phyloP scores from a whole-genome alignment of 2,329 filamentous ascomycete genomes.

The Exophiala bonariae region DNA sequence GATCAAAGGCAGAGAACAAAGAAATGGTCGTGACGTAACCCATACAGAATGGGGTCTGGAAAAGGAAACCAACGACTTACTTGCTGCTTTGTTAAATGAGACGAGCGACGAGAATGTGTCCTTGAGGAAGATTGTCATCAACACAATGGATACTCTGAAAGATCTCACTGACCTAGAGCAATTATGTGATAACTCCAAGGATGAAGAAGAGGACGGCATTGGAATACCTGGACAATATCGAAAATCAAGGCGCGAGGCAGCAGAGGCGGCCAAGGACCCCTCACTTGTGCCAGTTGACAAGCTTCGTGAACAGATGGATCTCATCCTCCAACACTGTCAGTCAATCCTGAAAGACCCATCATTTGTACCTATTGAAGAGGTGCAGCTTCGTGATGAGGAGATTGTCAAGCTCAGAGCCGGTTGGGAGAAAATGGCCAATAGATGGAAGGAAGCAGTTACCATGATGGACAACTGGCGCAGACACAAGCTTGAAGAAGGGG shows the following conservation, averaged over 20 bases:
- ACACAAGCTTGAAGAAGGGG: slow-evolving; percentile 58
- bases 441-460: slow-evolving; percentile 85
- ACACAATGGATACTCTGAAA: slow-evolving; percentile 69
- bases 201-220: slow-evolving; percentile 21
- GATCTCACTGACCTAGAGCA: slow-evolving; percentile 54
- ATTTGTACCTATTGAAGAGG: slow-evolving; percentile 93
- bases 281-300: slow-evolving; percentile 65
- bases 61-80: slow-evolving; percentile 85
- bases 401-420: slow-evolving; percentile 79
- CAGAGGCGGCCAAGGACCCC: slow-evolving; percentile 4
- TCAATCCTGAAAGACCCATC: slow-evolving; percentile 90
- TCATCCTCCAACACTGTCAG: slow-evolving; percentile 76
- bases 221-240: slow-evolving; percentile 31
- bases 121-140: slow-evolving; percentile 69
- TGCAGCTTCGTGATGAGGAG: slow-evolving; percentile 87
- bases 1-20: slow-evolving; percentile 30
- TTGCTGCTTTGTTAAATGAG: slow-evolving; percentile 64
- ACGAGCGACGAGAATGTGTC: slow-evolving; percentile 91
- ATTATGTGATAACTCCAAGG: slow-evolving; percentile 28
- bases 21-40: slow-evolving; percentile 45
- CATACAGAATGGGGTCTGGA: slow-evolving; percentile 68
- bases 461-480: slow-evolving; percentile 93
- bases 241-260: slow-evolving; percentile 11
- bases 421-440: slow-evolving; percentile 89
- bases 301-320: slow-evolving; percentile 71